Conservation (phyloP, 73 alveolate species). For the Paramecium sonneborni region DNA sequence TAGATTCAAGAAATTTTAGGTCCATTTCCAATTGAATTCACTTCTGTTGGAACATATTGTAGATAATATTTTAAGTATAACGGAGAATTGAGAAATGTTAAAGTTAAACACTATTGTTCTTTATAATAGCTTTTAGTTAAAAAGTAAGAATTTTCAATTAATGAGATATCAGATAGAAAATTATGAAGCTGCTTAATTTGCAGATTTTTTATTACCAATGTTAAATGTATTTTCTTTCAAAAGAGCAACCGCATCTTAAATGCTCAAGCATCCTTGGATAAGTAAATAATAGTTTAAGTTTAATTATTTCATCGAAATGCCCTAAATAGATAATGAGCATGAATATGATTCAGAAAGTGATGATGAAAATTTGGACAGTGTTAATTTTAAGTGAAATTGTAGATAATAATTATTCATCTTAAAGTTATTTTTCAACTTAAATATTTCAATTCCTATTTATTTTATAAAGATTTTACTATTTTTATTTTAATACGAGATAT, state of each 20-base stretch:
- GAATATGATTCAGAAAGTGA: background rate
- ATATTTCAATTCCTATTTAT: too few species aligned
- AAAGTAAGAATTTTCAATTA: conserved; percentile 21
- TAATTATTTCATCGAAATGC: background rate
- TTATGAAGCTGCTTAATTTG: background rate
- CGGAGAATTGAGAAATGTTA: background rate
- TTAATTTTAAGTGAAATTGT: background rate
- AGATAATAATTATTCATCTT: background rate
- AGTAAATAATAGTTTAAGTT: conserved; percentile 1
- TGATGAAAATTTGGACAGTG: background rate
- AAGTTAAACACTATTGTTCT: background rate
- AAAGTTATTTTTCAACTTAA: too few species aligned
- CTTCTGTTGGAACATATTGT: background rate
- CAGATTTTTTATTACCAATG: conserved; percentile 35
- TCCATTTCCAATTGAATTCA: background rate
- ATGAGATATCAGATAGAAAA: conserved; percentile 25
- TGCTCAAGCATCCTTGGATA: conserved; percentile 24
- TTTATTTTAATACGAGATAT: too few species aligned
- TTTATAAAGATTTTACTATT: too few species aligned
- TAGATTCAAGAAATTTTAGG: conserved; percentile 14
- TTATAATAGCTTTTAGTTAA: background rate
- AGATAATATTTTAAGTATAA: background rate
- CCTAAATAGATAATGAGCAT: background rate
- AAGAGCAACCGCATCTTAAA: conserved; percentile 28
- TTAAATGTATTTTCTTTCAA: background rate